A percentile compares a stretch with the other conserved stretches of the same genome.
phyloP scores from a whole-genome alignment of 2,329 filamentous ascomycete species.

The Fusarium domesticum region DNA sequence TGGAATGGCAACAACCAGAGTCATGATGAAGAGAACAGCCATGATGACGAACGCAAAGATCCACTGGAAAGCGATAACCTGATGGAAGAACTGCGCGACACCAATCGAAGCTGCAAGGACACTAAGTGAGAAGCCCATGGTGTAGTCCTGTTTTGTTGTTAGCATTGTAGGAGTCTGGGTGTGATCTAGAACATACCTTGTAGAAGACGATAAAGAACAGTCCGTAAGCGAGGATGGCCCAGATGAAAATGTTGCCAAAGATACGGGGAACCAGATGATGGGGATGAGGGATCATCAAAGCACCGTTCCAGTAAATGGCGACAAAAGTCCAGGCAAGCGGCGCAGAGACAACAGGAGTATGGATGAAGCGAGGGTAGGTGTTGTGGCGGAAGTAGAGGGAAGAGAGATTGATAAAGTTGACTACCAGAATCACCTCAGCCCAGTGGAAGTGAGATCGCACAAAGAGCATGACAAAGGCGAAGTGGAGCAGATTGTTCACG shows the following conservation, averaged over 20 bases:
- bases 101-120: slow-evolving; percentile 72
- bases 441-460: slow-evolving; percentile 71
- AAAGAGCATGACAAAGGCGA: slow-evolving; percentile 81
- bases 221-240: slow-evolving; percentile 76
- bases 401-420: slow-evolving; percentile 80
- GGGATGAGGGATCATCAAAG: slow-evolving; percentile 71
- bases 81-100: slow-evolving; percentile 70
- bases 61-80: slow-evolving; percentile 81
- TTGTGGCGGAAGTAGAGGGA: slow-evolving; percentile 78
- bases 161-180: slow-evolving; percentile 5
- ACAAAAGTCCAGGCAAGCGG: slow-evolving; percentile 83
- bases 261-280: slow-evolving; percentile 68
- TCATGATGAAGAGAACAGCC: slow-evolving; percentile 67
- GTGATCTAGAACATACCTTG: slow-evolving; percentile 51
- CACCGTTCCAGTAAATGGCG: slow-evolving; percentile 85
- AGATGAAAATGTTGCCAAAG: slow-evolving; percentile 83
- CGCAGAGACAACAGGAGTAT: slow-evolving; percentile 70
- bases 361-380: slow-evolving; percentile 69
- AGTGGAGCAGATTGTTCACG: slow-evolving; percentile 77
- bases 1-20: slow-evolving; percentile 62
- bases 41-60: slow-evolving; percentile 89
- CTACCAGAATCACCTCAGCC: slow-evolving; percentile 70
- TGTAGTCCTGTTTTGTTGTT: slow-evolving; percentile 52
- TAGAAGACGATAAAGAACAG: slow-evolving; percentile 70
- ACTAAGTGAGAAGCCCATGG: slow-evolving; percentile 76